phyloP scores from a whole-genome alignment of 352 stramenopile species.

The Globisporangium alternatum region DNA sequence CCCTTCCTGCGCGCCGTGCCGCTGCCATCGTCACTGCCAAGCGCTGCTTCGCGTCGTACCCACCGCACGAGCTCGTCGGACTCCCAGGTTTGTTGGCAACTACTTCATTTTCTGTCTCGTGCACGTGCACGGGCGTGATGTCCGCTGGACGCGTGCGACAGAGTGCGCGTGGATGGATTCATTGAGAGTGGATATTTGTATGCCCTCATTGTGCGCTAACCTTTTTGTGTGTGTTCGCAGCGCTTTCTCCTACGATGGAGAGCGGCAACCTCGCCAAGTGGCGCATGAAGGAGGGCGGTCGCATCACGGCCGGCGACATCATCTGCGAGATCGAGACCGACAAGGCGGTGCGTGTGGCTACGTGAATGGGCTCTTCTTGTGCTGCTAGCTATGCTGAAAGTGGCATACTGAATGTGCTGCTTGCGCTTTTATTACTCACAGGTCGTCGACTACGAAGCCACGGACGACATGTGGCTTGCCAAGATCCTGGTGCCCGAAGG shows the following conservation, averaged over 20 bases:
- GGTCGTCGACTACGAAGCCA: constrained; percentile 97
- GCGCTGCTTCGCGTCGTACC: constrained; percentile 70
- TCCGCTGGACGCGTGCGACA: background rate
- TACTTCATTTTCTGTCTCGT: background rate
- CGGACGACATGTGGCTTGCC: constrained; percentile 95
- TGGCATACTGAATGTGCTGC: background rate
- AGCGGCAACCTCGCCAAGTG: constrained; percentile 95
- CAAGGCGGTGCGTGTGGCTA: constrained; percentile 84
- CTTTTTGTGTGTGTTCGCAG: constrained; percentile 20
- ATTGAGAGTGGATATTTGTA: background rate
- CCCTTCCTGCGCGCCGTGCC: constrained; percentile 36
- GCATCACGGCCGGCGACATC: constrained; percentile 92
- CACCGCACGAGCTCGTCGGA: constrained; percentile 72
- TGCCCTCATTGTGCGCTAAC: background rate
- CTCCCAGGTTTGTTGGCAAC: constrained; percentile 39
- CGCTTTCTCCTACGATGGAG: constrained; percentile 98
- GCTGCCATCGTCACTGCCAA: constrained; percentile 25
- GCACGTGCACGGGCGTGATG: background rate
- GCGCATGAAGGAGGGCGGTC: constrained; percentile 91
- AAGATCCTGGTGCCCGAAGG: constrained; percentile 95
- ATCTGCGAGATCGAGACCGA: constrained; percentile 98
- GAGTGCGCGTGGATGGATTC: background rate
- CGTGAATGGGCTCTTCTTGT: background rate
- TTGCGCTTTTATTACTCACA: constrained; percentile 1
- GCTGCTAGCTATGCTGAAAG: background rate